These are phyloP conservation scores for Rubia peregrina DNA, from an alignment of 305 asterid genomes.

Conservation along the genomic window DNA sequence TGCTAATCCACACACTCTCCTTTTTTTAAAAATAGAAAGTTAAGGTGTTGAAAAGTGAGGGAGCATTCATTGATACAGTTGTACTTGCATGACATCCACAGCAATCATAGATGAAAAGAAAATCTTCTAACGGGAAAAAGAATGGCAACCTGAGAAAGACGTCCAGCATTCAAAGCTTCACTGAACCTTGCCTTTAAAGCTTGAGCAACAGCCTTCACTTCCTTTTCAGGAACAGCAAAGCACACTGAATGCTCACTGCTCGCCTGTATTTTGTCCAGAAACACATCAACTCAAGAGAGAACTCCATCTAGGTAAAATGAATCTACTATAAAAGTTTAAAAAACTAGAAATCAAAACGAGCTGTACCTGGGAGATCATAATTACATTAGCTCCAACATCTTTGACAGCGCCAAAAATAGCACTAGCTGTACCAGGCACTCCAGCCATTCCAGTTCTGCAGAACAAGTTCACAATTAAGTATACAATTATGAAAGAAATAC, in stretches of 20 bases:
- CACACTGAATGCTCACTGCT: conserved; percentile 99
- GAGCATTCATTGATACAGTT: neutral
- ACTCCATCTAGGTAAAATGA: neutral
- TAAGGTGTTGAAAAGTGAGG: neutral
- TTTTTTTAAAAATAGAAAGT: neutral
- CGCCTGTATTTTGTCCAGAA: conserved; percentile 43
- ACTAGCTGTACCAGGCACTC: conserved; percentile 97
- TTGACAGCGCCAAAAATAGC: conserved; percentile 84
- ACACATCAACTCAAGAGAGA: neutral
- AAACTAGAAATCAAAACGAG: neutral
- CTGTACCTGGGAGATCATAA: conserved; percentile 92
- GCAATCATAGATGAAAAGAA: neutral
- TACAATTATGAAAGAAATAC: conserved; percentile 9
- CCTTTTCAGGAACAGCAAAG: conserved; percentile 97
- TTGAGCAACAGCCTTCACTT: conserved; percentile 81
- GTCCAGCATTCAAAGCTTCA: conserved; percentile 88
- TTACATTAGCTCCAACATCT: conserved; percentile 94
- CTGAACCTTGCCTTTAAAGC: conserved; percentile 82
- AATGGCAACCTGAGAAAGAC: conserved; percentile 82
- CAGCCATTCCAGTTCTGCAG: conserved; percentile 99
- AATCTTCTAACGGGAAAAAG: neutral
- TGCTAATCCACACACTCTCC: neutral
- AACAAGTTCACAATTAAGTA: conserved; percentile 18
- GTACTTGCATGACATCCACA: neutral
- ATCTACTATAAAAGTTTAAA: conserved; percentile 3